Conservation (phyloP, 495 filamentous ascomycete genomes). For the Cercophora newfieldiana region DNA sequence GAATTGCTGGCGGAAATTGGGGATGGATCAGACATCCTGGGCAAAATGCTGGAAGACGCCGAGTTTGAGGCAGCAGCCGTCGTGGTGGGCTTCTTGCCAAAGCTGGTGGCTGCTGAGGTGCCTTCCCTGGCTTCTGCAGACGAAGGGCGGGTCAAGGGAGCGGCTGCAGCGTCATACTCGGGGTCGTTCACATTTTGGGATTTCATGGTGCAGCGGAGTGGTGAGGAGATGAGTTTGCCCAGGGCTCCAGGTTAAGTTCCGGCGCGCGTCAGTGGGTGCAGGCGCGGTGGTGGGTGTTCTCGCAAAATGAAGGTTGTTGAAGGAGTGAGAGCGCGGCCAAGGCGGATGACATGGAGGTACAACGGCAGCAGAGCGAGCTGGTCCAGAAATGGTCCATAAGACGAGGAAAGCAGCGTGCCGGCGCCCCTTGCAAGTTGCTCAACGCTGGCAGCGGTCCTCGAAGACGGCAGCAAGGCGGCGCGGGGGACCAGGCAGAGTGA, state of each 20-base stretch:
- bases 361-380: constrained; percentile 19
- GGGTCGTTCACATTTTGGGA: constrained; percentile 30
- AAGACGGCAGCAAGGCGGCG: not conserved
- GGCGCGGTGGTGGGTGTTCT: constrained; percentile 12
- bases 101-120: constrained; percentile 25
- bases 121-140: constrained; percentile 33
- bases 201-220: constrained; percentile 36
- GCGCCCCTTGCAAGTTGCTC: constrained; percentile 24
- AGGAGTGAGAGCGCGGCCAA: constrained; percentile 6
- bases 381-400: constrained; percentile 34
- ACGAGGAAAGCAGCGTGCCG: constrained; percentile 29
- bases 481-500: constrained; percentile 7
- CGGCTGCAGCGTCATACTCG: constrained; percentile 26
- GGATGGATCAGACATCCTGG: constrained; percentile 33
- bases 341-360: constrained; percentile 19
- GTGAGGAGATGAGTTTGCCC: not conserved
- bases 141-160: constrained; percentile 20
- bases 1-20: constrained; percentile 21
- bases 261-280: constrained; percentile 17
- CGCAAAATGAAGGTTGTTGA: constrained; percentile 14
- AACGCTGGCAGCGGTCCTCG: constrained; percentile 3
- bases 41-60: constrained; percentile 26
- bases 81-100: constrained; percentile 23
- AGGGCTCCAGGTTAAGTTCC: not conserved
- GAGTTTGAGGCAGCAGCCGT: constrained; percentile 16